Conservation (phyloP, 2,329 filamentous ascomycete species). For the Cadophora gregata region DNA sequence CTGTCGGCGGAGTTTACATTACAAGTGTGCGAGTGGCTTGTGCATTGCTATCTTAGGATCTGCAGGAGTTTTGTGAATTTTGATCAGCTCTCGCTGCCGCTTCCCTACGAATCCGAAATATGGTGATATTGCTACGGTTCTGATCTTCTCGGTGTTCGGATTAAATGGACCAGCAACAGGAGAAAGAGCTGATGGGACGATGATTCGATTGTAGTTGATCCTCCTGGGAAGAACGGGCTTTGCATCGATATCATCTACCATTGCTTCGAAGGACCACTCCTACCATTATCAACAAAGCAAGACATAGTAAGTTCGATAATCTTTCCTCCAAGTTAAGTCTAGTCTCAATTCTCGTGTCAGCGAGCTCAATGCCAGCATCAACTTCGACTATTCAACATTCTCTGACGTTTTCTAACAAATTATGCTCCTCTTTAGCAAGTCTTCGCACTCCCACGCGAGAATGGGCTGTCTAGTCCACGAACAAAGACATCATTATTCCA, state of each 20-base stretch:
- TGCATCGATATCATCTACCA: slow-evolving; percentile 3
- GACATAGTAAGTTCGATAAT: slow-evolving; percentile 14
- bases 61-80: not conserved
- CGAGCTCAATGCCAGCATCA: slow-evolving; percentile 19
- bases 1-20: slow-evolving; percentile 1
- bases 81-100: slow-evolving; percentile 5
- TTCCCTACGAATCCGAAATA: slow-evolving; percentile 8
- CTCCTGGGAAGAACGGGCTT: slow-evolving; percentile 1
- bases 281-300: not conserved
- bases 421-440: slow-evolving; percentile 19
- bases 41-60: not conserved
- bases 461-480: no score
- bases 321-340: slow-evolving; percentile 22
- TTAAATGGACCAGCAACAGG: not conserved
- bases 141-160: not conserved
- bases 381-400: not conserved
- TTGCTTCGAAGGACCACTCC: not conserved
- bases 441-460: no score
- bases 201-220: slow-evolving; percentile 1
- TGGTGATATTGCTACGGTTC: slow-evolving; percentile 12
- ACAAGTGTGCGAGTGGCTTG: not conserved
- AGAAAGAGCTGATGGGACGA: not conserved
- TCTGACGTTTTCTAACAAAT: not conserved
- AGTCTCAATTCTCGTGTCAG: slow-evolving; percentile 22
- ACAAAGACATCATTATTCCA: no score